Evolutionary conservation across 2,329 filamentous ascomycete genomes (phyloP), one percentile per base, ranked within the genome.

Genomic region (Penicillium paneum): DNA sequence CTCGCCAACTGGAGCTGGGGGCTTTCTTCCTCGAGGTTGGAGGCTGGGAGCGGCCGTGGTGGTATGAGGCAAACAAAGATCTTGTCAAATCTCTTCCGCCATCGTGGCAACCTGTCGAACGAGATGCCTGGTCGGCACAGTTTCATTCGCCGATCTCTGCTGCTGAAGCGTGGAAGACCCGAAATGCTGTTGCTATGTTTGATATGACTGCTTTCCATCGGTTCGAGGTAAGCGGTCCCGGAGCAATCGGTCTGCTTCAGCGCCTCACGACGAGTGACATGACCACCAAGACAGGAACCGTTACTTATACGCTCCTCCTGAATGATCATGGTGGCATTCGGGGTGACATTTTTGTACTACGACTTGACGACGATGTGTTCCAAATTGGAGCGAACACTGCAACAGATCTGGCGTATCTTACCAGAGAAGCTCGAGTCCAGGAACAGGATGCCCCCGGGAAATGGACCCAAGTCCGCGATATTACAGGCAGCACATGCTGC

Each of bases 141-240:
- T 83, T 79, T 56, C 81, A 84, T 65, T 86, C 83, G 0, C 80
- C 83, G 0, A 80, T 86, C 35, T 76, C 79, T 0, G 83, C 82
- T 0, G 83, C 74, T 0, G 84, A 87, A 65, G 84, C 84, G 0
- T 86, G 83, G 83, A 86, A 84, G 72, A 86, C 84, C 2, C 78
- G 84, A 1, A 84, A 82, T 5, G 79, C 81, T 0, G 83, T 80
- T 2, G 84, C 81, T 8, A 76, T 87, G 77, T 87, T 82, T 62
- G 84, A 87, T 59, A 79, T 86, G 76, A 85, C 83, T 1, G 79
- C 83, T 0, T 76, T 85, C 34, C 78, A 83, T 21, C 76, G 83
- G 1, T 73, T 87, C 3, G 81, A 85, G 53, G 73, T 86, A 0
- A 77, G 77, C 1, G 84, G 84, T 0, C 81, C 83, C 0, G 83